Base-by-base conservation (phyloP, 225 moss, liverwort and hornwort genomes). In the Polytrichum formosum region DNA sequence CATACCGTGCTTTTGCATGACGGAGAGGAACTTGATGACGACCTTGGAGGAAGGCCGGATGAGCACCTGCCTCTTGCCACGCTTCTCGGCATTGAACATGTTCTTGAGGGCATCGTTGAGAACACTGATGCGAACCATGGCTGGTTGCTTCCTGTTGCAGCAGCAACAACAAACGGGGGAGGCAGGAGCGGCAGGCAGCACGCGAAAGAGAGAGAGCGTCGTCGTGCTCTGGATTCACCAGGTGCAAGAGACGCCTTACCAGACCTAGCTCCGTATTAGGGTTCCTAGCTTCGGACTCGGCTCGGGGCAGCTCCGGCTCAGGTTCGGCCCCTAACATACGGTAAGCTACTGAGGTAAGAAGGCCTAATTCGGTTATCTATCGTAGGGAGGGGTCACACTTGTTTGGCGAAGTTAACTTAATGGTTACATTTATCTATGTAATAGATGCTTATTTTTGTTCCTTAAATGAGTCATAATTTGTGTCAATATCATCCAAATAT, bases 61-160 rank as follows among this genome's bases (percentile, higher is more conserved):
- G 5, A 84, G 84, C 56, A 79, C 76, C 64, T 84, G 76, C 20
- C 83, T 74, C 73, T 84, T 84, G 18, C 77, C 84, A 28, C 80
- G 77, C 77, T 84, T 84, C 68, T 84, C 77, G 28, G 80, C 80
- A 56, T 80, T 84, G 71, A 79, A 84, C 84, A 84, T 84, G 25
- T 72, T 84, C 72, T 80, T 84, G 58, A 84, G 56, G 13, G 80
- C 84, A 77, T 84, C 80, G 63, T 84, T 84, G 29, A 84, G 69
- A 2, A 80, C 80, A 61, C 77, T 84, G 53, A 84, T 84, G 30
- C 77, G 64, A 80, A 84, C 80, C 82, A 82, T 78, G 55, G 55
- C 68, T 63, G 31, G 33, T 30, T 33, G 19, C 7, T 19, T 16
- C 29, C 18, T 28, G 28, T 26, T 17, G 63, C 63, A 63, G 27